These are phyloP conservation scores for Prunus yedoensis DNA, from an alignment of 331 rosid genomes.

Conservation along the genomic window DNA sequence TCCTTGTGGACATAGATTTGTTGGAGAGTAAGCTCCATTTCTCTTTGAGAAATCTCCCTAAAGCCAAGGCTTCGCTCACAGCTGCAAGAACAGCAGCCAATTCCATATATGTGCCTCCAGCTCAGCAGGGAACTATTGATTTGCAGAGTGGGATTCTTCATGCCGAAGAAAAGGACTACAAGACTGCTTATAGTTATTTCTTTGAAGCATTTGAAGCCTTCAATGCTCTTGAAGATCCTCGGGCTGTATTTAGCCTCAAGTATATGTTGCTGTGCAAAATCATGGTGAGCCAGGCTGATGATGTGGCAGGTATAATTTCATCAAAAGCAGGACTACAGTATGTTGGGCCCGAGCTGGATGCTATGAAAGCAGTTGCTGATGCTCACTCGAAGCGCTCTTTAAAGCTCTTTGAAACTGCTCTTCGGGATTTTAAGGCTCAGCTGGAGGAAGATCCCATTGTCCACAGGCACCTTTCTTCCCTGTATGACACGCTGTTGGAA, in stretches of 20 bases:
- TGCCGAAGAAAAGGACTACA: slow-evolving; percentile 95
- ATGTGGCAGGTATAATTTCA: slow-evolving; percentile 81
- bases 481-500: slow-evolving; percentile 83
- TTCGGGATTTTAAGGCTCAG: slow-evolving; percentile 79
- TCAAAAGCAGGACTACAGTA: slow-evolving; percentile 90
- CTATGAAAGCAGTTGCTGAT: slow-evolving; percentile 96
- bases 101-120: slow-evolving; percentile 95
- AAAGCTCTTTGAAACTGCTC: slow-evolving; percentile 78
- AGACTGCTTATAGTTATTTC: slow-evolving; percentile 92
- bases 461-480: slow-evolving; percentile 84
- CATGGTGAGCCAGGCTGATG: slow-evolving; percentile 95
- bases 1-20: slow-evolving; percentile 93
- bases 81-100: slow-evolving; percentile 99
- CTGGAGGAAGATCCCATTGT: slow-evolving; percentile 96
- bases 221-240: slow-evolving; percentile 87
- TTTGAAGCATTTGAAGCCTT: slow-evolving; percentile 94
- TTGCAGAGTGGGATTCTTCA: slow-evolving; percentile 97
- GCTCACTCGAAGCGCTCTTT: slow-evolving; percentile 92
- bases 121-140: slow-evolving; percentile 94
- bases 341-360: slow-evolving; percentile 91
- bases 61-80: slow-evolving; percentile 94
- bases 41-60: slow-evolving; percentile 90
- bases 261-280: slow-evolving; percentile 90
- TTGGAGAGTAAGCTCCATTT: slow-evolving; percentile 94
- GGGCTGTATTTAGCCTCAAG: slow-evolving; percentile 92